Conservation (phyloP, 2,329 filamentous ascomycete genomes). For the Fusarium sp. region DNA sequence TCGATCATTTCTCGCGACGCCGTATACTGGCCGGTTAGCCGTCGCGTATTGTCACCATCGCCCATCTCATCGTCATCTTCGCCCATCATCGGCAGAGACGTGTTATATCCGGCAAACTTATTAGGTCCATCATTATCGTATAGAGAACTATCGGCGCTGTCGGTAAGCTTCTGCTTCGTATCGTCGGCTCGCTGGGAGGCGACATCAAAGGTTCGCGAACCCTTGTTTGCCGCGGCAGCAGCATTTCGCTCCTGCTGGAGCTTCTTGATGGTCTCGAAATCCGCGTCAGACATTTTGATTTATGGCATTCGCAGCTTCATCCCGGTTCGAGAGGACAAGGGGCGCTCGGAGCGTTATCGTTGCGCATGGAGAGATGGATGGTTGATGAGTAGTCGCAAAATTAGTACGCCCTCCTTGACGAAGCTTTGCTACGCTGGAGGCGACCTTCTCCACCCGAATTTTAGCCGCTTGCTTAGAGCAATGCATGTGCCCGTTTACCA, state of each 20-base stretch:
- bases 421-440: constrained; percentile 48
- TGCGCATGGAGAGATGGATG: constrained; percentile 53
- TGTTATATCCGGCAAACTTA: constrained; percentile 90
- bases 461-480: constrained; percentile 48
- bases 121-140: constrained; percentile 84
- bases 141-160: constrained; percentile 87
- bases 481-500: constrained; percentile 25
- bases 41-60: constrained; percentile 77
- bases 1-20: constrained; percentile 92
- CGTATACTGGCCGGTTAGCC: constrained; percentile 94
- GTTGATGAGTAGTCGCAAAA: constrained; percentile 49
- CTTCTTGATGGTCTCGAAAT: constrained; percentile 88
- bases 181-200: constrained; percentile 86
- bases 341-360: constrained; percentile 51
- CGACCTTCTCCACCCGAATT: constrained; percentile 49
- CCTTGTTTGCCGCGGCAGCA: constrained; percentile 80
- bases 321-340: constrained; percentile 57
- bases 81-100: constrained; percentile 83
- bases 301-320: constrained; percentile 55
- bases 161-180: constrained; percentile 91
- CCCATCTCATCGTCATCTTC: constrained; percentile 84
- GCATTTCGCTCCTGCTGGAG: constrained; percentile 94
- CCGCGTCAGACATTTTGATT: constrained; percentile 77
- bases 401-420: constrained; percentile 42
- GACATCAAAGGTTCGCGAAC: constrained; percentile 82